These are phyloP conservation scores for Podospora appendiculata DNA, from an alignment of 495 filamentous ascomycete species.

Conservation along the genomic window DNA sequence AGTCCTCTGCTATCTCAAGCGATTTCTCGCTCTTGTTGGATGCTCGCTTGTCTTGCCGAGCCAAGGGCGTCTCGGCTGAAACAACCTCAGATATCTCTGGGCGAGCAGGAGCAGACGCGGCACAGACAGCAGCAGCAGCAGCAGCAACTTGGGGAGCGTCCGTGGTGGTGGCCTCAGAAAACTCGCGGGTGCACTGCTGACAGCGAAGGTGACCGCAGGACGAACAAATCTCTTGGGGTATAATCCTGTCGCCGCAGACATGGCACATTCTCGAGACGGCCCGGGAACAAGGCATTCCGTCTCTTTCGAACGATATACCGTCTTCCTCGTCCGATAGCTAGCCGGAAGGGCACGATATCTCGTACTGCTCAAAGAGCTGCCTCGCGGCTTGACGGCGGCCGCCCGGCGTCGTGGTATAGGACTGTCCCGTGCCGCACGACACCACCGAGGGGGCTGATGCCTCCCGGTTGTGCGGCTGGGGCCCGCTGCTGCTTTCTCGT, in stretches of 20 bases:
- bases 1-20: too few relatives aligned
- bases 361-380: slow-evolving; percentile 27
- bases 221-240: slow-evolving; percentile 23
- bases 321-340: slow-evolving; percentile 33
- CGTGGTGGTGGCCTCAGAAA: background rate
- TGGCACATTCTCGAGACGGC: slow-evolving; percentile 23
- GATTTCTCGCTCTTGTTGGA: too few relatives aligned
- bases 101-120: background rate
- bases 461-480: background rate
- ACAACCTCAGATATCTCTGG: background rate
- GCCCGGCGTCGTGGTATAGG: background rate
- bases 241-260: slow-evolving; percentile 27
- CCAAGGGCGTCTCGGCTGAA: background rate
- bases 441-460: background rate
- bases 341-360: slow-evolving; percentile 26
- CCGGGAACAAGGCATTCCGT: background rate
- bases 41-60: too few relatives aligned
- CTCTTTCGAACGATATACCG: slow-evolving; percentile 12
- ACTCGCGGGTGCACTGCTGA: slow-evolving; percentile 12
- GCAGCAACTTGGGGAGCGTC: background rate
- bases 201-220: slow-evolving; percentile 33
- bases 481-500: background rate
- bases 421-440: slow-evolving; percentile 1
- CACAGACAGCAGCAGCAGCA: background rate
- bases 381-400: slow-evolving; percentile 19